Conservation (phyloP, 1,284 basidiomycete species). For the Boletus hoseneyae region DNA sequence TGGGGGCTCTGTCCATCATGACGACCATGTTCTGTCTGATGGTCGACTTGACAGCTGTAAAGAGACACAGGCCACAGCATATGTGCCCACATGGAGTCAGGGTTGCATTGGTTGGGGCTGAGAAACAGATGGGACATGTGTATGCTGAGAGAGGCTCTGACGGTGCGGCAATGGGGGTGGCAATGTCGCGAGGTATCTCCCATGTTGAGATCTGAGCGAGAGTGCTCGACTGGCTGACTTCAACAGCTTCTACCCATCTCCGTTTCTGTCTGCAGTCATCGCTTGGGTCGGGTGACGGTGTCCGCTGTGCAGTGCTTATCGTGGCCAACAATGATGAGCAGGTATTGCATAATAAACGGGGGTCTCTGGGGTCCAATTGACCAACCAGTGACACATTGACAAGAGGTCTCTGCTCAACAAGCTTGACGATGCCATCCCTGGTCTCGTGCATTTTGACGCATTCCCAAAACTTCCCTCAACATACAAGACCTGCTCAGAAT, state of each 20-base stretch:
- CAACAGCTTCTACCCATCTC: no score
- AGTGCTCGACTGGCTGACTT: slow-evolving; percentile 1
- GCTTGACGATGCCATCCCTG: slow-evolving; percentile 35
- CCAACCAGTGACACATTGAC: no score
- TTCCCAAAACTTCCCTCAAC: slow-evolving; percentile 88
- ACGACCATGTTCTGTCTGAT: slow-evolving; percentile 47
- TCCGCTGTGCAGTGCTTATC: no score
- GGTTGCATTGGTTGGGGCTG: slow-evolving; percentile 61
- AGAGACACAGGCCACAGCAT: slow-evolving; percentile 72
- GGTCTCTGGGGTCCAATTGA: no score
- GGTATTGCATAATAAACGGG: no score
- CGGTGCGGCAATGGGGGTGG: neutral
- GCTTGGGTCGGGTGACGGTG: no score
- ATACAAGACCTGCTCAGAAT: slow-evolving; percentile 83
- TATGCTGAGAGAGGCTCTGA: slow-evolving; percentile 59
- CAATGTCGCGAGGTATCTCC: slow-evolving; percentile 18
- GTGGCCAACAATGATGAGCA: no score
- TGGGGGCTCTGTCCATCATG: slow-evolving; percentile 34
- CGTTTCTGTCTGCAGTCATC: slow-evolving; percentile 18
- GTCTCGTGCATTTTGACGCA: slow-evolving; percentile 66
- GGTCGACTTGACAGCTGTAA: slow-evolving; percentile 65
- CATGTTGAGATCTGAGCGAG: slow-evolving; percentile 21
- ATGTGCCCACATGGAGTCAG: no score
- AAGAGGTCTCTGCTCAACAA: slow-evolving; percentile 27
- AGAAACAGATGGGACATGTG: slow-evolving; percentile 76